phyloP scores from a whole-genome alignment of 1,284 basidiomycete species.

The Mycena sp. region DNA sequence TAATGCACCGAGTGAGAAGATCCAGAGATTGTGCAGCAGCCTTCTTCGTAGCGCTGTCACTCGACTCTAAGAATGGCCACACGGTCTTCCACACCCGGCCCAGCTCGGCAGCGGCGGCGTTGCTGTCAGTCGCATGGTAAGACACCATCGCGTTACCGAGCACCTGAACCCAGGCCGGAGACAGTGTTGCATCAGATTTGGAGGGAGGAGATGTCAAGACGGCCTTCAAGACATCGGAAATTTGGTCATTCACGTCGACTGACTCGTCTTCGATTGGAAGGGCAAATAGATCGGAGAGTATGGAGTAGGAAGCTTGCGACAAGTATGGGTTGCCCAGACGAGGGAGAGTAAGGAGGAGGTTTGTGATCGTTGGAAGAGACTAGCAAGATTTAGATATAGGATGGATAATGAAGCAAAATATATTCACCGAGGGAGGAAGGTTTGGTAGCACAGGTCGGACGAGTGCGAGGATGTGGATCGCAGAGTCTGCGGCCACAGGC shows the following conservation, averaged over 20 bases:
- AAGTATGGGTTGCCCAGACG: conserved; percentile 87
- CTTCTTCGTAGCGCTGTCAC: conserved; percentile 62
- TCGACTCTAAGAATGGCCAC: conserved; percentile 80
- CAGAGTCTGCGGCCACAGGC: conserved; percentile 72
- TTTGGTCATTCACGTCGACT: conserved; percentile 58
- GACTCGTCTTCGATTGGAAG: conserved; percentile 58
- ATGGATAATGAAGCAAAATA: conserved; percentile 21
- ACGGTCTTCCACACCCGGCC: conserved; percentile 79
- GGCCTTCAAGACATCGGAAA: conserved; percentile 77
- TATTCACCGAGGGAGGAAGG: conserved; percentile 71
- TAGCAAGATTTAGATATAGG: conserved; percentile 45
- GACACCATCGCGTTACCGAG: conserved; percentile 76
- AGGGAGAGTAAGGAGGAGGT: conserved; percentile 79
- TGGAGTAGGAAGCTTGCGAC: conserved; percentile 83
- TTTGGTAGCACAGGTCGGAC: conserved; percentile 71
- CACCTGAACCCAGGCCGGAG: conserved; percentile 80
- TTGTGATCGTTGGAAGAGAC: conserved; percentile 76
- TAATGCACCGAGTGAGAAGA: conserved; percentile 75
- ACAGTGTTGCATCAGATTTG: conserved; percentile 66
- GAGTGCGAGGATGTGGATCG: conserved; percentile 85
- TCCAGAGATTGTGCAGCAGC: conserved; percentile 73
- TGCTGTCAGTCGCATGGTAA: conserved; percentile 58
- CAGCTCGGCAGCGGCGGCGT: conserved; percentile 62
- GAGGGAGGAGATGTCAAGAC: conserved; percentile 80
- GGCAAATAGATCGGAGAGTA: conserved; percentile 80